Conservation (phyloP, 1,284 basidiomycete species). For the Dichomitus squalens region DNA sequence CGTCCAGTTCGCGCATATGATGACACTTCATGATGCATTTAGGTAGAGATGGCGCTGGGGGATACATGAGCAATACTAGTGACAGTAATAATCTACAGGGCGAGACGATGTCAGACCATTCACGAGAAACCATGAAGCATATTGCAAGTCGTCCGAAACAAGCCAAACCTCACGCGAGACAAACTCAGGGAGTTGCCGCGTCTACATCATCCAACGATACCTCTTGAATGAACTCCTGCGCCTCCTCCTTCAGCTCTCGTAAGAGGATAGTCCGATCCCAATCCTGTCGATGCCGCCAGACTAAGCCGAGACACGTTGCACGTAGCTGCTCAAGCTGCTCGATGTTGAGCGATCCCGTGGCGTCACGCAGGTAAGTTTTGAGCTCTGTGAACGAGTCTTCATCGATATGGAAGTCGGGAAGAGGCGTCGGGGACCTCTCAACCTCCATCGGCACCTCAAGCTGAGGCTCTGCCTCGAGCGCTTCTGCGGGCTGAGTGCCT, state of each 20-base stretch:
- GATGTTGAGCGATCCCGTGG: slow-evolving; percentile 66
- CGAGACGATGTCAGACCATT: not conserved
- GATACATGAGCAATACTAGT: slow-evolving; percentile 16
- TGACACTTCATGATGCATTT: too few relatives aligned
- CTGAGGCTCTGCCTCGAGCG: slow-evolving; percentile 1
- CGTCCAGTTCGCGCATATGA: too few relatives aligned
- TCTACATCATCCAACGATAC: slow-evolving; percentile 38
- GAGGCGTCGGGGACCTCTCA: slow-evolving; percentile 59
- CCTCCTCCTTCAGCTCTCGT: slow-evolving; percentile 54
- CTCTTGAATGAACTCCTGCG: slow-evolving; percentile 64
- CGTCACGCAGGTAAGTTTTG: slow-evolving; percentile 45
- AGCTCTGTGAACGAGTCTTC: slow-evolving; percentile 49
- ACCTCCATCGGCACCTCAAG: slow-evolving; percentile 46
- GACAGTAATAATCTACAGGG: slow-evolving; percentile 16
- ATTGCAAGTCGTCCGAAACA: not conserved
- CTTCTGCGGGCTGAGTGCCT: slow-evolving; percentile 2
- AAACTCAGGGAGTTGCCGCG: slow-evolving; percentile 13
- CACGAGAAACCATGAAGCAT: not conserved
- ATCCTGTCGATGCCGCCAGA: slow-evolving; percentile 81
- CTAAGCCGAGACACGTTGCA: slow-evolving; percentile 75
- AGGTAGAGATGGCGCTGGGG: slow-evolving; percentile 2
- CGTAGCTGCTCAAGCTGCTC: slow-evolving; percentile 95
- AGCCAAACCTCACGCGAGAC: not conserved
- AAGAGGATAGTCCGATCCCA: slow-evolving; percentile 84
- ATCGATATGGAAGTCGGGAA: slow-evolving; percentile 70